Evolutionary conservation across 2,329 filamentous ascomycete species (phyloP), one percentile per base, ranked within the genome.

Genomic region (Sarocladium brachiariae): DNA sequence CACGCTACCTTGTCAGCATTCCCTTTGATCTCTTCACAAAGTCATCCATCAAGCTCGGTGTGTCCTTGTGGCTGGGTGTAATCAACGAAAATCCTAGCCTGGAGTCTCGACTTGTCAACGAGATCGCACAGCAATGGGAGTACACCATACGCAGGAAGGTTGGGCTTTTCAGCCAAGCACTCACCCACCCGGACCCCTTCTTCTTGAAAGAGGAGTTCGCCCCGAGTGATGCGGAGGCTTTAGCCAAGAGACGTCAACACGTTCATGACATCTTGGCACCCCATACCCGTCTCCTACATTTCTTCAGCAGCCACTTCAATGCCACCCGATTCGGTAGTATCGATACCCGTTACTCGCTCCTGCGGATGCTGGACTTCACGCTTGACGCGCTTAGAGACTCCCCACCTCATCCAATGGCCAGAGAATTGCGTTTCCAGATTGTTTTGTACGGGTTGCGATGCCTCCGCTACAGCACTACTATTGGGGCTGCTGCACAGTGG

Each of bases 51-150:
- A 95, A 96, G 63, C 81, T 97, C 48, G 95, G 93, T 5, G 87
- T 96, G 31, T 96, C 93, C 3, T 73, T 99, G 6, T 99, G 93
- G 93, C 82, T 96, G 54, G 93, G 93, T 23, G 88, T 97, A 13
- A 95, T 97, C 61, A 93, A 97, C 60, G 93, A 99, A 65, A 97
- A 96, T 61, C 88, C 91, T 2, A 80, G 81, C 51, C 84, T 96
- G 67, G 90, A 96, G 65, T 80, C 92, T 8, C 84, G 90, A 54
- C 82, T 99, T 51, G 70, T 99, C 27, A 84, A 83, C 49, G 89
- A 95, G 63, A 88, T 97, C 59, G 86, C 87, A 9, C 86, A 93
- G 62, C 87, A 92, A 55, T 99, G 92, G 89, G 92, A 97, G 66
- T 75, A 78, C 52, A 93, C 87, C 3, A 83, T 96, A 41, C 79